Evolutionary conservation across 108 stramenopile species (phyloP).

Genomic region (Aureococcus anophagefferens): DNA sequence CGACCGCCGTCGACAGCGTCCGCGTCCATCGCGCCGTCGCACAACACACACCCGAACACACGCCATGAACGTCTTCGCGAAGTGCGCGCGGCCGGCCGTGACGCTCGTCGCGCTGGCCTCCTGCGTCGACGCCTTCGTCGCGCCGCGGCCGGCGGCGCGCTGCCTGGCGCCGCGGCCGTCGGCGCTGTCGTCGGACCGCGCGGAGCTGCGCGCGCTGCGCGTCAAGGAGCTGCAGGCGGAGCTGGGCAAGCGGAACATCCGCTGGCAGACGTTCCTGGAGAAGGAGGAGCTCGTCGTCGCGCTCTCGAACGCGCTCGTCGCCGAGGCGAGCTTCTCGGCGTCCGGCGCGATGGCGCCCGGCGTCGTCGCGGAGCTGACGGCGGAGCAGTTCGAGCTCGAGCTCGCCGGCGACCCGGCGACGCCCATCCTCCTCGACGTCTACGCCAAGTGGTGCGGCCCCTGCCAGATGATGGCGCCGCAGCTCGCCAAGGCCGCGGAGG

Average conservation of each 20-base stretch:
- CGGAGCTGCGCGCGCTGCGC: constrained; percentile 42
- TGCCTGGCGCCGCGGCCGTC: too few species aligned
- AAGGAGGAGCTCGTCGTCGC: neutral
- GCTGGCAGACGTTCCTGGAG: constrained; percentile 47
- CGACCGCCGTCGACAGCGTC: too few species aligned
- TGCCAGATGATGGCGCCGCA: constrained; percentile 65
- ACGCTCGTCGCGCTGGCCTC: too few species aligned
- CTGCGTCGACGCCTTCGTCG: too few species aligned
- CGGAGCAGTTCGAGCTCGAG: constrained; percentile 43
- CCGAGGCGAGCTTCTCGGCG: constrained; percentile 40
- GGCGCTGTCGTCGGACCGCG: neutral
- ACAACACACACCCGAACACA: too few species aligned
- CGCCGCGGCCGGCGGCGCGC: too few species aligned
- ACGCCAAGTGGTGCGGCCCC: constrained; percentile 80
- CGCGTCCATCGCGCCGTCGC: too few species aligned
- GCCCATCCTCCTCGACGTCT: constrained; percentile 69
- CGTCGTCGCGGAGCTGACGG: constrained; percentile 45
- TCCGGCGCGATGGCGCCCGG: constrained; percentile 52
- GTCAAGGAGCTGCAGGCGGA: constrained; percentile 47
- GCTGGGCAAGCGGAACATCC: constrained; percentile 50
- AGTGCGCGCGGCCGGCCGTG: too few species aligned
- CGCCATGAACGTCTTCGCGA: too few species aligned
- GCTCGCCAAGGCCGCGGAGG: constrained; percentile 50
- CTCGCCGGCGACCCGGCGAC: constrained; percentile 25
- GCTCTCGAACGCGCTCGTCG: constrained; percentile 42